Evolutionary conservation across 306 rosid species (phyloP).

Genomic region (Lupinus albus): DNA sequence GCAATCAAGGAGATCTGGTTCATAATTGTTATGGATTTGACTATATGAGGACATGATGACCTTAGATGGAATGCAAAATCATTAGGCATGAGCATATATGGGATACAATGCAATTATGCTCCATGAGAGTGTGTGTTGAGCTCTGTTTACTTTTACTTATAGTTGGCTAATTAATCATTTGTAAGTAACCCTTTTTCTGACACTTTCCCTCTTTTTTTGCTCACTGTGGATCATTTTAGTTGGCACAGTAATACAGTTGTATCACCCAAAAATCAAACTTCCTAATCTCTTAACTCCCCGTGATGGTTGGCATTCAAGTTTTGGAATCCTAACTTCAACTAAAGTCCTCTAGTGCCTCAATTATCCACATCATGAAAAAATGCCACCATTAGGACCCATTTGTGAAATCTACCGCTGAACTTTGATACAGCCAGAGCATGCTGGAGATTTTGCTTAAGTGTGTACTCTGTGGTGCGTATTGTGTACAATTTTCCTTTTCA

Average conservation of each 20-base stretch:
- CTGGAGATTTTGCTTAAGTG: constrained; percentile 2
- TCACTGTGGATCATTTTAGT: constrained; percentile 18
- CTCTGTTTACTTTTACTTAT: constrained; percentile 1
- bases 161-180: constrained; percentile 7
- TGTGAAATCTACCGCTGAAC: constrained; percentile 24
- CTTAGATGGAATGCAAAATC: constrained; percentile 64
- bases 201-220: neutral
- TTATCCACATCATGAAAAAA: constrained; percentile 7
- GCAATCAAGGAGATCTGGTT: constrained; percentile 45
- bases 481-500: too few species aligned
- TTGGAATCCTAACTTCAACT: constrained; percentile 43
- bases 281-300: constrained; percentile 40
- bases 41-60: constrained; percentile 57
- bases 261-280: constrained; percentile 36
- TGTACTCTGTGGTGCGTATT: neutral
- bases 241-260: neutral
- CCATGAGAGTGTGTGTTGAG: constrained; percentile 54
- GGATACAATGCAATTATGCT: constrained; percentile 62
- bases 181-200: neutral
- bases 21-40: constrained; percentile 50
- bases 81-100: constrained; percentile 72
- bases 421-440: constrained; percentile 30
- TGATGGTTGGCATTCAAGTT: neutral
- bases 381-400: constrained; percentile 39
- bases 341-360: neutral